Evolutionary conservation across 2,329 filamentous ascomycete species (phyloP).

Genomic region (Trichoderma afroharzianum): DNA sequence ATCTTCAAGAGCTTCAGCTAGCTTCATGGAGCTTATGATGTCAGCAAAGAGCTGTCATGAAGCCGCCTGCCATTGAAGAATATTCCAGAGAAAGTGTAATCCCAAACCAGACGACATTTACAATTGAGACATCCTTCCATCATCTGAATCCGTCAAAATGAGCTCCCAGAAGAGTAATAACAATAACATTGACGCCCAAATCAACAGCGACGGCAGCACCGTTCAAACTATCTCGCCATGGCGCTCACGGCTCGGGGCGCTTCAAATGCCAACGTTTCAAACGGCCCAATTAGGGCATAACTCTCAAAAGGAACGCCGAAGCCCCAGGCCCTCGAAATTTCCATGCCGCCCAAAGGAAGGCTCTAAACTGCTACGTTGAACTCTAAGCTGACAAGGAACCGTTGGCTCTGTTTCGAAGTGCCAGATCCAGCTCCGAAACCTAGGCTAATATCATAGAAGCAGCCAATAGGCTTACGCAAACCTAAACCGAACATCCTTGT

Average conservation of each 20-base stretch:
- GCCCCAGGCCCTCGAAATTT: neutral
- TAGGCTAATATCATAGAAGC: neutral
- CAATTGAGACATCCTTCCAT: neutral
- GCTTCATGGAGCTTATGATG: neutral
- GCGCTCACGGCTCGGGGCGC: constrained; percentile 8
- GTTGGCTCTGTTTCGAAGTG: neutral
- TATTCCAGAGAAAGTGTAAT: neutral
- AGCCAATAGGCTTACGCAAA: neutral
- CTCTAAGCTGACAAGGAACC: neutral
- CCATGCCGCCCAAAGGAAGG: neutral
- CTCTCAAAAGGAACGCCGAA: neutral
- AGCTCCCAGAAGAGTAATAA: neutral
- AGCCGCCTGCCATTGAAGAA: neutral
- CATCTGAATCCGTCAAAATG: neutral
- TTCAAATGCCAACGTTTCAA: neutral
- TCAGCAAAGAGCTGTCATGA: neutral
- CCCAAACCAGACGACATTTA: neutral
- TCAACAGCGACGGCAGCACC: neutral
- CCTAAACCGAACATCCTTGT: neutral
- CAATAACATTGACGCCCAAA: neutral
- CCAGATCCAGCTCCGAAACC: neutral
- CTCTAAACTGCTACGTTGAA: neutral
- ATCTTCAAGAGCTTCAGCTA: neutral
- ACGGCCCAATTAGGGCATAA: neutral
- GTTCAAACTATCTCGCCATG: neutral